Conservation (phyloP, 179 eudicot genomes). For the Gypsophila paniculata region DNA sequence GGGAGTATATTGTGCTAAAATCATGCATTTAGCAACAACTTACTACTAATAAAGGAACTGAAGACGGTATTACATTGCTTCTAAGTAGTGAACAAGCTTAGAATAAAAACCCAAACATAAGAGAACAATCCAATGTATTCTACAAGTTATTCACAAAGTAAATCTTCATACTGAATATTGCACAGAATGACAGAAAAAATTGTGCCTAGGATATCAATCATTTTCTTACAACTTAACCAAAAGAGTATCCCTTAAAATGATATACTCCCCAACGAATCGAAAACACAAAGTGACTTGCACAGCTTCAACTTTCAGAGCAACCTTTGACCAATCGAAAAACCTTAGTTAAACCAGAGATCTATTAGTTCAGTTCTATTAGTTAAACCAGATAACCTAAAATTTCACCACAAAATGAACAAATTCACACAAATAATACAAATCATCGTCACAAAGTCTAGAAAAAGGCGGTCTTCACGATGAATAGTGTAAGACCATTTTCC, state of each 20-base stretch:
- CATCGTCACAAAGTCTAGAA: background rate
- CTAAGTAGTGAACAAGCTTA: background rate
- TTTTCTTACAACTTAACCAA: background rate
- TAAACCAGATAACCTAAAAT: background rate
- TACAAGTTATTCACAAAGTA: background rate
- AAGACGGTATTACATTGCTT: background rate
- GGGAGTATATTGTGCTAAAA: background rate
- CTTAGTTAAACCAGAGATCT: background rate
- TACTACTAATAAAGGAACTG: background rate
- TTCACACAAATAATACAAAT: background rate
- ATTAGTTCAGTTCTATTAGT: background rate
- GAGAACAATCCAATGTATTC: background rate
- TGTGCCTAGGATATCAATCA: background rate
- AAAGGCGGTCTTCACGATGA: too few relatives aligned
- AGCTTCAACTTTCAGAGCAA: background rate
- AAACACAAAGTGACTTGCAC: background rate
- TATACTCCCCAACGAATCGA: background rate
- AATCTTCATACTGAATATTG: too few relatives aligned
- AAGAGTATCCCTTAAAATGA: background rate
- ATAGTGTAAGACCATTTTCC: too few relatives aligned
- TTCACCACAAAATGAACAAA: background rate
- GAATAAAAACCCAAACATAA: constrained; percentile 2
- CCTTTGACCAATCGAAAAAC: background rate
- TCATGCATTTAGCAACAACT: background rate
- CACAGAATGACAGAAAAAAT: too few relatives aligned